Percentiles rank a stretch among this genome's conserved stretches.
These are phyloP conservation scores for Penicillium robsamsonii DNA, from an alignment of 495 filamentous ascomycete species.

Conservation along the genomic window DNA sequence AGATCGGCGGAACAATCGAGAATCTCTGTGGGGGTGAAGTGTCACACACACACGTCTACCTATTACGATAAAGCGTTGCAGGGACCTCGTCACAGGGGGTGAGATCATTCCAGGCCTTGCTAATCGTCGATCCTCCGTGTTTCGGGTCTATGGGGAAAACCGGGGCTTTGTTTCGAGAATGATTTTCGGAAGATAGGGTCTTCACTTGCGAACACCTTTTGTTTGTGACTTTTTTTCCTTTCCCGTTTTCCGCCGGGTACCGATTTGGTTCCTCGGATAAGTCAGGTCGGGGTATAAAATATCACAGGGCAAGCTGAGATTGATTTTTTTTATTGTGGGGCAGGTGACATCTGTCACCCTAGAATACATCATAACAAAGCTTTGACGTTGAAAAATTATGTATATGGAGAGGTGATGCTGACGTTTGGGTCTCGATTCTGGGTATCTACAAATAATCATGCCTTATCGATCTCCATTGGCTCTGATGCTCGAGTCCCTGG, in stretches of 20 bases:
- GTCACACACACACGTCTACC: background rate
- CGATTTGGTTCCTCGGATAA: background rate
- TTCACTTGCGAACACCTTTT: background rate
- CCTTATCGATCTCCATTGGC: constrained; percentile 21
- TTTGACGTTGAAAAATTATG: background rate
- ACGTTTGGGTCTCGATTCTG: constrained; percentile 5
- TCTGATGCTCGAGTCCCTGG: constrained; percentile 9
- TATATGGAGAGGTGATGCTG: constrained; percentile 15
- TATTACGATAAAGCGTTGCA: background rate
- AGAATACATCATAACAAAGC: background rate
- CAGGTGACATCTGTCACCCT: constrained; percentile 9
- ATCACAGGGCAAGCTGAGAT: background rate
- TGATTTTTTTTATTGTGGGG: background rate
- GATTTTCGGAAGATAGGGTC: background rate
- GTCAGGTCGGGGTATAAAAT: background rate
- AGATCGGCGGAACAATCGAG: background rate
- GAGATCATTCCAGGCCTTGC: constrained; percentile 4
- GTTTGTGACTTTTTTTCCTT: background rate
- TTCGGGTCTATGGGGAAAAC: constrained; percentile 19
- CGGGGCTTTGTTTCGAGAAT: constrained; percentile 6
- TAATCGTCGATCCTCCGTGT: constrained; percentile 26
- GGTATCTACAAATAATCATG: constrained; percentile 20
- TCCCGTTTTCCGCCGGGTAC: constrained; percentile 2
- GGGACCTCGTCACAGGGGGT: background rate
- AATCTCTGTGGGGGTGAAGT: background rate